Percentiles rank a stretch among this genome's conserved stretches.
phyloP scores from a whole-genome alignment of 768 basidiomycete species.

The Termitomyces sp. region DNA sequence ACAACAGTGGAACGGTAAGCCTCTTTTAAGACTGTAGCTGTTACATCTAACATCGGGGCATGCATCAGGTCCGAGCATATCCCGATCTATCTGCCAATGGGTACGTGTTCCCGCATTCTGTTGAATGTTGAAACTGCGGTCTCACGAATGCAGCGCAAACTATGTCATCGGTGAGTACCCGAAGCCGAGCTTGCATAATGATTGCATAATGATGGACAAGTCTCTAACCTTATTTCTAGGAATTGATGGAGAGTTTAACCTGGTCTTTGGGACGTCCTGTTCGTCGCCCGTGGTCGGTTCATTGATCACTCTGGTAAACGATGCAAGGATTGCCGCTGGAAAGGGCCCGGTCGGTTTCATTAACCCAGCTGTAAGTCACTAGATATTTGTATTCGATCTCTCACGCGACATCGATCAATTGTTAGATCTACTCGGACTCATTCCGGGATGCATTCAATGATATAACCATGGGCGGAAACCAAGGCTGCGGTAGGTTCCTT shows the following conservation, averaged over 20 bases:
- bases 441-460: slow-evolving; percentile 34
- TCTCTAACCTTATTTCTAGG: slow-evolving; percentile 9
- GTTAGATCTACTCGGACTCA: slow-evolving; percentile 29
- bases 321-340: slow-evolving; percentile 36
- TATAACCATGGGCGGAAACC: slow-evolving; percentile 34
- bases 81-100: slow-evolving; percentile 49
- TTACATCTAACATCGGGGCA: background rate
- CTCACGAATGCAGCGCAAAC: slow-evolving; percentile 23
- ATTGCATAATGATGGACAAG: background rate
- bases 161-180: slow-evolving; percentile 29
- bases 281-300: slow-evolving; percentile 41
- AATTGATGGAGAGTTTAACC: slow-evolving; percentile 33
- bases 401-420: background rate
- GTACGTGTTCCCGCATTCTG: slow-evolving; percentile 9
- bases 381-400: background rate
- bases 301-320: slow-evolving; percentile 47
- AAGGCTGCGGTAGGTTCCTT: slow-evolving; percentile 28
- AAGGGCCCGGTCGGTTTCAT: slow-evolving; percentile 46
- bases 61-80: slow-evolving; percentile 36
- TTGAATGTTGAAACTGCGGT: background rate
- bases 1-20: slow-evolving; percentile 35
- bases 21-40: background rate
- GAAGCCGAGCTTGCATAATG: background rate
- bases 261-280: slow-evolving; percentile 45
- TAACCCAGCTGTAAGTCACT: slow-evolving; percentile 32